Evolutionary conservation across 2,329 filamentous ascomycete species (phyloP).

Genomic region (Fusarium sulawesiense): DNA sequence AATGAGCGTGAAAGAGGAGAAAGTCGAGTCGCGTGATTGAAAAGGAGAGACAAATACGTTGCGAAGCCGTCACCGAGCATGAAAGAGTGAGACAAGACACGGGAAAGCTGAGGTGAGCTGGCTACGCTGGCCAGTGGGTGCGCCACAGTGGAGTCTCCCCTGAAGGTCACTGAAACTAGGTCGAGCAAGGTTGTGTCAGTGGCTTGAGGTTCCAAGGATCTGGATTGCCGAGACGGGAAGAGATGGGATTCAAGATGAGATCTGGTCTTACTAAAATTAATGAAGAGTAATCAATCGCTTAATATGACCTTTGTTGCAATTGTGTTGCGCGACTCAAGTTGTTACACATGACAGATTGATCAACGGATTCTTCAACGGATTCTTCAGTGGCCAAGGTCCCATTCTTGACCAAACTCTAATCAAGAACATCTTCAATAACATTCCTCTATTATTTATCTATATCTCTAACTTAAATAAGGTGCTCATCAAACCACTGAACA

Average conservation of each 20-base stretch:
- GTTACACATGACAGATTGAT: background rate
- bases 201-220: slow-evolving; percentile 31
- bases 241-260: slow-evolving; percentile 11
- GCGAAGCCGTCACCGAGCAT: slow-evolving; percentile 6
- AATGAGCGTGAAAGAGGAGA: background rate
- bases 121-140: slow-evolving; percentile 7
- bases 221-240: slow-evolving; percentile 25
- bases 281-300: background rate
- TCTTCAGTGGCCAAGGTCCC: background rate
- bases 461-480: slow-evolving; percentile 31
- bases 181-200: slow-evolving; percentile 25
- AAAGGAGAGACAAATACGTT: slow-evolving; percentile 11
- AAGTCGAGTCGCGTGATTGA: slow-evolving; percentile 7
- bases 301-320: background rate
- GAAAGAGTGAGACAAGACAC: background rate
- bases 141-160: slow-evolving; percentile 38
- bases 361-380: no score
- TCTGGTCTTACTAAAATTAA: background rate
- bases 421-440: background rate
- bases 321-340: background rate
- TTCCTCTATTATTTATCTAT: background rate
- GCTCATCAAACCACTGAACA: slow-evolving; percentile 77
- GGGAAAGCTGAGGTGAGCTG: slow-evolving; percentile 5
- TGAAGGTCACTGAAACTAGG: slow-evolving; percentile 35
- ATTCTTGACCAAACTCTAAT: slow-evolving; percentile 19